Percentiles rank a stretch among this genome's conserved stretches.
phyloP scores from a whole-genome alignment of 129 eudicot species.

The Scalesia atractyloides region DNA sequence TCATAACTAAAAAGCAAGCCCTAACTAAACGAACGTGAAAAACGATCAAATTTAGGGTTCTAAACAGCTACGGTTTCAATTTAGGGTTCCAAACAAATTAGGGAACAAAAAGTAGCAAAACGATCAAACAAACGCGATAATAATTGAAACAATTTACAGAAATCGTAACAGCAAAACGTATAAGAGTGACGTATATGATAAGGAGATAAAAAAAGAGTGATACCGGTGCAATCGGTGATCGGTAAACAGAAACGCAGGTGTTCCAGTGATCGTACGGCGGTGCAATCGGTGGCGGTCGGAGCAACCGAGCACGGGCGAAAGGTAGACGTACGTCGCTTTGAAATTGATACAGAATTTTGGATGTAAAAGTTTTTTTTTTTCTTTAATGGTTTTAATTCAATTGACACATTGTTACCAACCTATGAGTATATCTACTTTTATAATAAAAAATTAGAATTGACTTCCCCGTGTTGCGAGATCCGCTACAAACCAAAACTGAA shows the following conservation, averaged over 20 bases:
- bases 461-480: too few relatives aligned
- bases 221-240: slow-evolving; percentile 5
- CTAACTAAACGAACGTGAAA: slow-evolving; percentile 8
- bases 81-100: slow-evolving; percentile 20
- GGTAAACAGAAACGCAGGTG: not conserved
- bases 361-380: not conserved
- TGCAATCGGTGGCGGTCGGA: slow-evolving; percentile 5
- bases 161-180: slow-evolving; percentile 9
- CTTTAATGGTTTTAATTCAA: too few relatives aligned
- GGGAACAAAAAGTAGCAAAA: not conserved
- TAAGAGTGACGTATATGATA: not conserved
- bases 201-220: slow-evolving; percentile 11
- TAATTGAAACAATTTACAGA: not conserved
- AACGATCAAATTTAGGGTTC: not conserved
- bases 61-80: slow-evolving; percentile 25
- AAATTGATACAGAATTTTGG: slow-evolving; percentile 1
- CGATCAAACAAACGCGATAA: not conserved
- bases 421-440: too few relatives aligned
- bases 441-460: too few relatives aligned
- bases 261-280: slow-evolving; percentile 8
- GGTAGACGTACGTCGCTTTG: not conserved
- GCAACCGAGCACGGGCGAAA: slow-evolving; percentile 16
- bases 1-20: slow-evolving; percentile 18
- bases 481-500: too few relatives aligned
- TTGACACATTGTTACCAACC: too few relatives aligned